These are phyloP conservation scores for Dillenia turbinata DNA, from an alignment of 164 flowering plant species.

Conservation along the genomic window DNA sequence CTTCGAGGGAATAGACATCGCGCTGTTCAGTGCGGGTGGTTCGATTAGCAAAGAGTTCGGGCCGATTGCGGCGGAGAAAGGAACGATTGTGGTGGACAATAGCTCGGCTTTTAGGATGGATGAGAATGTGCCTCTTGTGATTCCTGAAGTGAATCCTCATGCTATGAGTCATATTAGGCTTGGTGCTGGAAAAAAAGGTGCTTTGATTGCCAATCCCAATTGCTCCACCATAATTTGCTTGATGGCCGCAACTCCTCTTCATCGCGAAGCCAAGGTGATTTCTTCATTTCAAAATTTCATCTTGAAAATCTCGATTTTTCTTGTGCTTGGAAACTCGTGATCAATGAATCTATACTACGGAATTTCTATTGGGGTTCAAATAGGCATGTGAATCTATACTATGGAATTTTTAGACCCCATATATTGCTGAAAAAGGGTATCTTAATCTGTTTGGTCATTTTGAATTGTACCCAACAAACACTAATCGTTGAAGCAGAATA, in stretches of 20 bases:
- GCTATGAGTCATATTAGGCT: slow-evolving; percentile 73
- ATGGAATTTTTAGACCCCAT: too few relatives aligned
- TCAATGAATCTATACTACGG: too few relatives aligned
- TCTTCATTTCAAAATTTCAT: too few relatives aligned
- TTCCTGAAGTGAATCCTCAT: slow-evolving; percentile 94
- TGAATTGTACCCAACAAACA: too few relatives aligned
- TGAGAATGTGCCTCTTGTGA: slow-evolving; percentile 73
- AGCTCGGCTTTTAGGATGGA: slow-evolving; percentile 98
- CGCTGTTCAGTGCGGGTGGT: slow-evolving; percentile 95
- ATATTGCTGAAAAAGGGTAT: too few relatives aligned
- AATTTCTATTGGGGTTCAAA: too few relatives aligned
- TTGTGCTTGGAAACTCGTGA: too few relatives aligned
- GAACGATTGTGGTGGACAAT: slow-evolving; percentile 85
- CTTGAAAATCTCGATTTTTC: too few relatives aligned
- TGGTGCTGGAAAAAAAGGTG: slow-evolving; percentile 72
- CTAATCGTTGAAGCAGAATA: too few relatives aligned
- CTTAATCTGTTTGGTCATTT: too few relatives aligned
- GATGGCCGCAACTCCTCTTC: slow-evolving; percentile 97
- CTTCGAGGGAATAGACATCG: slow-evolving; percentile 83
- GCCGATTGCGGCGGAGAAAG: slow-evolving; percentile 68
- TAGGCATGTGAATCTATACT: too few relatives aligned
- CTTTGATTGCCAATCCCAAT: slow-evolving; percentile 91
- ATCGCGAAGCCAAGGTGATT: slow-evolving; percentile 80
- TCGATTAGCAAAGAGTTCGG: slow-evolving; percentile 87
- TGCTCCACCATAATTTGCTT: slow-evolving; percentile 98